These are phyloP conservation scores for Hyphopichia khmerensis DNA, from an alignment of 1,139 yeast species.

Conservation along the genomic window DNA sequence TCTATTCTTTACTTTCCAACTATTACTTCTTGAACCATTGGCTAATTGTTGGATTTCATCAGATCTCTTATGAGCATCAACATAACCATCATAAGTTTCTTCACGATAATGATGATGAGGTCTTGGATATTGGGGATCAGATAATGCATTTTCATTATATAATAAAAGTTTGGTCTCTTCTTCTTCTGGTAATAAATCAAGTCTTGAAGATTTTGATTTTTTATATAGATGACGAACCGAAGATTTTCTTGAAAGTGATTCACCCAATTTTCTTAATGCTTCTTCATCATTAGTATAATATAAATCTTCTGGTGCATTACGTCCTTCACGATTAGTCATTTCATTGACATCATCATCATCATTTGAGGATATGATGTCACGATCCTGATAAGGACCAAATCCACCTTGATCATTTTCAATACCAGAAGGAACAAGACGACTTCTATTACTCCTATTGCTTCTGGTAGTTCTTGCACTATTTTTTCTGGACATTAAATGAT, in stretches of 20 bases:
- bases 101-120: conserved; percentile 14
- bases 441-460: not conserved
- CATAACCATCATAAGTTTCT: conserved; percentile 16
- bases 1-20: conserved; percentile 2
- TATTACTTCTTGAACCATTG: conserved; percentile 3
- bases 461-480: not conserved
- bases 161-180: conserved; percentile 15
- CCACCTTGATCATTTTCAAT: not conserved
- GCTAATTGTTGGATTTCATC: not conserved
- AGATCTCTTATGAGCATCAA: conserved; percentile 3
- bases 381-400: conserved; percentile 1
- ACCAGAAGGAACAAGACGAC: not conserved
- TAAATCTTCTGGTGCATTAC: not conserved
- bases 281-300: conserved; percentile 18
- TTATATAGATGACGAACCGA: conserved; percentile 25
- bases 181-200: conserved; percentile 7
- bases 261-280: conserved; percentile 32
- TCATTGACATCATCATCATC: conserved; percentile 1
- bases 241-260: conserved; percentile 26
- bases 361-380: not conserved
- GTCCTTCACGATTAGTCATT: not conserved
- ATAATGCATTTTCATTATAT: conserved; percentile 6
- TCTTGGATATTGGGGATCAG: conserved; percentile 8
- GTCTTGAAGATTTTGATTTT: conserved; percentile 7
- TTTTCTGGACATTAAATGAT: not conserved